Percentiles rank a stretch among this genome's conserved stretches.
These are phyloP conservation scores for Hyphopichia pseudoburtonii DNA, from an alignment of 1,139 yeast species.

Conservation along the genomic window DNA sequence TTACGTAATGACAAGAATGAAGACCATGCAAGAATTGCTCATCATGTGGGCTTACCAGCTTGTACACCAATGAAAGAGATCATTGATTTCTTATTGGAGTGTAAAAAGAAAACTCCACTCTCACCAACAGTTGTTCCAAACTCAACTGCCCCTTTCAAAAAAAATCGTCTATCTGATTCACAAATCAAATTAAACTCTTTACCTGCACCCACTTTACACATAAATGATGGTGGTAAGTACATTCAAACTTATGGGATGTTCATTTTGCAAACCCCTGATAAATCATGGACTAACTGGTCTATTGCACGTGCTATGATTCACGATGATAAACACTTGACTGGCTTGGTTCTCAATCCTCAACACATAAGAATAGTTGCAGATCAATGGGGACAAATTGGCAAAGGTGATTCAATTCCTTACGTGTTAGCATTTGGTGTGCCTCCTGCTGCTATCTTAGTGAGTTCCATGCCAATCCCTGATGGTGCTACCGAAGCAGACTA, in stretches of 20 bases:
- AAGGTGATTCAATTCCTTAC: constrained; percentile 13
- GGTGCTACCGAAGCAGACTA: constrained; percentile 17
- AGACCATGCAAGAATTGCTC: constrained; percentile 19
- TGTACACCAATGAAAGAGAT: constrained; percentile 33
- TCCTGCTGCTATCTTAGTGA: constrained; percentile 18
- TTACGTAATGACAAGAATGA: constrained; percentile 10
- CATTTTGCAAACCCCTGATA: constrained; percentile 17
- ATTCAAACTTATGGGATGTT: constrained; percentile 21
- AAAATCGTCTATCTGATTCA: constrained; percentile 12
- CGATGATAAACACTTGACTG: constrained; percentile 15
- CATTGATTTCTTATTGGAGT: constrained; percentile 22
- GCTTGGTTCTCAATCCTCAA: constrained; percentile 17
- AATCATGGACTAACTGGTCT: constrained; percentile 19
- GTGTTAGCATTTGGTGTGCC: constrained; percentile 20
- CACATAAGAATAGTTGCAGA: constrained; percentile 17
- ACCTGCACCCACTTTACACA: constrained; percentile 16
- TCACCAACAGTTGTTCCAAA: constrained; percentile 11
- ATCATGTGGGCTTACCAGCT: constrained; percentile 15
- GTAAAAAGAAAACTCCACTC: constrained; percentile 9
- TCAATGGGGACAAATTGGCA: constrained; percentile 16
- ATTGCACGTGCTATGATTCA: constrained; percentile 18
- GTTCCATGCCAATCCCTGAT: constrained; percentile 20
- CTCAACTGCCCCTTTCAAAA: constrained; percentile 13
- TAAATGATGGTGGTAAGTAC: constrained; percentile 17
- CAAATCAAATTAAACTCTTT: constrained; percentile 12